Evolutionary conservation across 108 stramenopile species (phyloP).

Genomic region (Cyclotella sp.): DNA sequence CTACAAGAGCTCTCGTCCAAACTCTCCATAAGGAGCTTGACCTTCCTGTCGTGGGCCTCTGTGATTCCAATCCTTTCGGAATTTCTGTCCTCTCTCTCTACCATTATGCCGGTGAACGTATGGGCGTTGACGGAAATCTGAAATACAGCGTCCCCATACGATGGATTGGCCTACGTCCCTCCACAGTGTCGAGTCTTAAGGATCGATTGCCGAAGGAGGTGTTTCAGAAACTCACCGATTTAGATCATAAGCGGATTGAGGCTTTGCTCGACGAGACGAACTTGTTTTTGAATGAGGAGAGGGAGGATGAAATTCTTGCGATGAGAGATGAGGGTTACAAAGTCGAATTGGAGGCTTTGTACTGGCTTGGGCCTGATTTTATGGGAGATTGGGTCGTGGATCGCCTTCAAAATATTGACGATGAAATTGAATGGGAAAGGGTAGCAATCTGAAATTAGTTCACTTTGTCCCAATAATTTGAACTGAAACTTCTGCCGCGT

Average conservation of each 20-base stretch:
- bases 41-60: conserved; percentile 81
- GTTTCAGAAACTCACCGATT: conserved; percentile 64
- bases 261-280: conserved; percentile 43
- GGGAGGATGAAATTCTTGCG: conserved; percentile 53
- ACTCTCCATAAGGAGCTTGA: conserved; percentile 57
- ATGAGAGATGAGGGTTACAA: conserved; percentile 69
- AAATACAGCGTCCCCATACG: conserved; percentile 61
- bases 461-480: no score
- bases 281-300: conserved; percentile 41
- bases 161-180: conserved; percentile 85
- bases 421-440: conserved; percentile 1
- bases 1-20: conserved; percentile 81
- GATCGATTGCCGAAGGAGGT: conserved; percentile 37
- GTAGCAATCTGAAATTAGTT: conserved; percentile 13
- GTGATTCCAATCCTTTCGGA: conserved; percentile 88
- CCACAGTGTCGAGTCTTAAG: conserved; percentile 47
- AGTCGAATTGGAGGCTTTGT: conserved; percentile 82
- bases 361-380: conserved; percentile 78
- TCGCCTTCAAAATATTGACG: conserved; percentile 18
- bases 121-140: conserved; percentile 50
- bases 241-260: conserved; percentile 65
- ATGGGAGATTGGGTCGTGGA: conserved; percentile 53
- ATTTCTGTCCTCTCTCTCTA: conserved; percentile 77
- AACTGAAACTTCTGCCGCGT: no score
- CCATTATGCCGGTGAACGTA: conserved; percentile 50